These are phyloP conservation scores for Polytrichum formosum DNA, from an alignment of 225 moss, liverwort and hornwort genomes.

Conservation along the genomic window DNA sequence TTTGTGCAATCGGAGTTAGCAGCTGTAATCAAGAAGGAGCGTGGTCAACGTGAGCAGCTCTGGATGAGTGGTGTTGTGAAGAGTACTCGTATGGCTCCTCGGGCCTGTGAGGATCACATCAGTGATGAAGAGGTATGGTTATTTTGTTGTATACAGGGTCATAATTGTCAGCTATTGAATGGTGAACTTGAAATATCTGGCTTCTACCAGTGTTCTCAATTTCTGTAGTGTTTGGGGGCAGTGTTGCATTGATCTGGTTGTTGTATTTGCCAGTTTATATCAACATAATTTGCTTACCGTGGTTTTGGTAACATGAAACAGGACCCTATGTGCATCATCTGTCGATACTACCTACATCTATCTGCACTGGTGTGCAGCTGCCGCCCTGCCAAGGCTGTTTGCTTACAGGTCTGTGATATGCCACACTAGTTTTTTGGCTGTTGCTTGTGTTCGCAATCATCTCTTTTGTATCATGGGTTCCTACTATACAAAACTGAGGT, in stretches of 20 bases:
- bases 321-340: slow-evolving; percentile 97
- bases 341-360: slow-evolving; percentile 87
- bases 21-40: slow-evolving; percentile 67
- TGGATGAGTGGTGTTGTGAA: slow-evolving; percentile 87
- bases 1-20: slow-evolving; percentile 71
- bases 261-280: background rate
- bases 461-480: background rate
- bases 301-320: slow-evolving; percentile 16
- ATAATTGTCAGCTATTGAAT: too few relatives aligned
- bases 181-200: too few relatives aligned
- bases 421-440: background rate
- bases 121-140: slow-evolving; percentile 80
- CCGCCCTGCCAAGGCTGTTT: slow-evolving; percentile 92
- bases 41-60: slow-evolving; percentile 71
- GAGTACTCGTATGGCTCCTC: slow-evolving; percentile 72
- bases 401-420: slow-evolving; percentile 65
- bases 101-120: slow-evolving; percentile 64
- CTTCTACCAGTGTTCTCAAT: too few relatives aligned
- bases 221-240: too few relatives aligned
- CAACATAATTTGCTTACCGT: background rate
- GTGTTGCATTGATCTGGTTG: too few relatives aligned
- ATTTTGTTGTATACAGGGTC: too few relatives aligned
- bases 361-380: slow-evolving; percentile 95
- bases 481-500: background rate
- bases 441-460: background rate